These are phyloP conservation scores for Vaccinium darrowii DNA, from an alignment of 148 eudicot species.

Conservation along the genomic window DNA sequence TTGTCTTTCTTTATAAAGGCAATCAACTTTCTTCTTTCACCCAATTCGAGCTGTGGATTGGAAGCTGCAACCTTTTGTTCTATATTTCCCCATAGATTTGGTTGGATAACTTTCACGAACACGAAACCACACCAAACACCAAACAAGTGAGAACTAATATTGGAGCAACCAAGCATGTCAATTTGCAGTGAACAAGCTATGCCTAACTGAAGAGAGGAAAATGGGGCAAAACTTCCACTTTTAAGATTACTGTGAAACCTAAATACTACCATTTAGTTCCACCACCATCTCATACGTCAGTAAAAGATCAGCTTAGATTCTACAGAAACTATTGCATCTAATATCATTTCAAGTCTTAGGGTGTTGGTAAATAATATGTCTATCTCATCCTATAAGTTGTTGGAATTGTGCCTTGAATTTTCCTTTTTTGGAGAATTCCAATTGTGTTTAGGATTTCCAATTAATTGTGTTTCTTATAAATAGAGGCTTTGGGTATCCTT, in stretches of 20 bases:
- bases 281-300: not conserved
- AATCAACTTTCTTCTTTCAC: not conserved
- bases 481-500: too few relatives aligned
- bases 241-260: not conserved
- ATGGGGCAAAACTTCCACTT: not conserved
- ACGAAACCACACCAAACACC: not conserved
- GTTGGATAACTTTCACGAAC: not conserved
- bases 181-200: not conserved
- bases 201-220: not conserved
- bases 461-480: too few relatives aligned
- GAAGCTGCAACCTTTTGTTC: not conserved
- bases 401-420: too few relatives aligned
- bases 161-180: not conserved
- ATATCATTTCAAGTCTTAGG: not conserved
- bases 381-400: not conserved
- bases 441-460: too few relatives aligned
- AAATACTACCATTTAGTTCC: constrained; percentile 11
- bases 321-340: not conserved
- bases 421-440: too few relatives aligned
- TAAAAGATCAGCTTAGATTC: not conserved
- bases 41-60: not conserved
- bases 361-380: not conserved
- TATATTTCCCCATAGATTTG: not conserved
- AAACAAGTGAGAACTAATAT: not conserved
- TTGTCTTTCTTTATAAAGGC: not conserved